Base-by-base conservation (phyloP, 306 rosid species). In the Sechiopsis laciniata region DNA sequence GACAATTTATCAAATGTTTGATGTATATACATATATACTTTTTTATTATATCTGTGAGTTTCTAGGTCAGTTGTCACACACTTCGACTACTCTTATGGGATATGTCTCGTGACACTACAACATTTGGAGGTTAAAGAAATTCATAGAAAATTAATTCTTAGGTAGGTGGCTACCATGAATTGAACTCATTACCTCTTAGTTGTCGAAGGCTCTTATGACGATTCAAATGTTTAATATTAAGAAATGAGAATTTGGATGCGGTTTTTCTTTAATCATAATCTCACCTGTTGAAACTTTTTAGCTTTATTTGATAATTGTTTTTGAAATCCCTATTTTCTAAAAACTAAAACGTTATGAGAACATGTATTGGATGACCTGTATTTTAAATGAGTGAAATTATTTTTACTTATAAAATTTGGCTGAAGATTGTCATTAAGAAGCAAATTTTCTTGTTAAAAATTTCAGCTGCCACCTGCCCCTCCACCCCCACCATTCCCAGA, bases 401-500 rank as follows among this genome's bases (percentile, higher is more conserved):
- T 42, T 10, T 6, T 19, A 19, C 29, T 45, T 12, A 11, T n/a
- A 66, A 10, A 7, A 13, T 2, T 66, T 66, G 72, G 53, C 72
- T 42, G 15, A 66, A 66, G 24, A 20, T 20, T 45, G 10, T 46
- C 7, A 22, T 22, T 48, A 11, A 67, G 57, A 40, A 52, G 14
- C 20, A 48, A 68, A 14, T 7, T 5, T 22, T 68, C 21, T 68
- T 50, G 45, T 68, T 50, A 20, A 42, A 46, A 37, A 3, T 6
- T 76, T 81, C 85, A 94, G 97, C 85, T 90, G 55, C 88, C 89
- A 9, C 96, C 96, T 32, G 91, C 96, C 54, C 98, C 98, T 1
- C 88, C 88, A 0, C 92, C 90, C 0, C 98, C 98, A 40, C 87
- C 92, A 50, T 94, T 90, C 79, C 98, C 98, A 37, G 91, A 94